These are phyloP conservation scores for Lithospermum erythrorhizon DNA, from an alignment of 257 asterid species.

Conservation along the genomic window DNA sequence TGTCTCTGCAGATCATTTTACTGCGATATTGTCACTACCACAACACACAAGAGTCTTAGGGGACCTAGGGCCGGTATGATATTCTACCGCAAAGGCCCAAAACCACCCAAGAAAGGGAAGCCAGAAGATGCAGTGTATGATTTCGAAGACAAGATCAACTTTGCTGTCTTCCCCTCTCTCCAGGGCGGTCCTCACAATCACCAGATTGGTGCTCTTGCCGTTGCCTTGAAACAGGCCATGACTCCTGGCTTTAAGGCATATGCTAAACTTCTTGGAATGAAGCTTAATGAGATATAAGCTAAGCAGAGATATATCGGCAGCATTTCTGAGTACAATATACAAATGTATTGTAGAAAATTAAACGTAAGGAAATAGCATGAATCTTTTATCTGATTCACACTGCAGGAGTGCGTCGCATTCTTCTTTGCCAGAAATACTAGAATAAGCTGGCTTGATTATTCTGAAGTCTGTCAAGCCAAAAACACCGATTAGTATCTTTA, in stretches of 20 bases:
- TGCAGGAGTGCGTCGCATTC: too few relatives aligned
- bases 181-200: slow-evolving; percentile 99
- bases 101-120: slow-evolving; percentile 45
- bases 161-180: slow-evolving; percentile 89
- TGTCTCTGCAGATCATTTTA: slow-evolving; percentile 44
- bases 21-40: slow-evolving; percentile 56
- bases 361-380: too few relatives aligned
- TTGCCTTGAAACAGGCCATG: slow-evolving; percentile 78
- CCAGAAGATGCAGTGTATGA: slow-evolving; percentile 82
- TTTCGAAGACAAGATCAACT: slow-evolving; percentile 92
- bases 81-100: slow-evolving; percentile 37
- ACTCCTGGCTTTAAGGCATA: slow-evolving; percentile 81
- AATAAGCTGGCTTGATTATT: too few relatives aligned
- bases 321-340: too few relatives aligned
- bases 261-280: too few relatives aligned
- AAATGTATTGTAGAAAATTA: too few relatives aligned
- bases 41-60: slow-evolving; percentile 84
- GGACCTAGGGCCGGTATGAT: slow-evolving; percentile 55
- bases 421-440: too few relatives aligned
- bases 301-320: too few relatives aligned
- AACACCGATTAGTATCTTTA: too few relatives aligned
- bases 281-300: too few relatives aligned
- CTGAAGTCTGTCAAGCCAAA: too few relatives aligned
- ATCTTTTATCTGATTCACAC: too few relatives aligned
- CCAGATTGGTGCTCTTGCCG: slow-evolving; percentile 96